Evolutionary conservation across 495 filamentous ascomycete genomes (phyloP).

Genomic region (Aspergillus steynii): DNA sequence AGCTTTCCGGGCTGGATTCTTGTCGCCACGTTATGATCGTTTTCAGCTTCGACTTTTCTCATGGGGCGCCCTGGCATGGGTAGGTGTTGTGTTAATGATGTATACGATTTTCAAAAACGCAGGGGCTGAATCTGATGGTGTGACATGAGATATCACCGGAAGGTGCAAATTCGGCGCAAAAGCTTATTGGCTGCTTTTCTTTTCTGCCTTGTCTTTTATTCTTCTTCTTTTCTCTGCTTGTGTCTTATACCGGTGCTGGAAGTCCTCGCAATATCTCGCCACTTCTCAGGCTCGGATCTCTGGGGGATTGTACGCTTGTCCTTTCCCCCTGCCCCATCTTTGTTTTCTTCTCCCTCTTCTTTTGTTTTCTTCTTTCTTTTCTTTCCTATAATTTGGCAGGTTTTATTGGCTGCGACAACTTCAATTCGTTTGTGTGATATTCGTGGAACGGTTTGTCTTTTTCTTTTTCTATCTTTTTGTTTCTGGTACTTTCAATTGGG

Average conservation of each 20-base stretch:
- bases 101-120: conserved; percentile 43
- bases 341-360: conserved; percentile 11
- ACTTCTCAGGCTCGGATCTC: neutral
- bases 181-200: conserved; percentile 29
- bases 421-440: conserved; percentile 22
- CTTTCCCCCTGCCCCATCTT: conserved; percentile 6
- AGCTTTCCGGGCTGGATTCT: neutral
- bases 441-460: conserved; percentile 10
- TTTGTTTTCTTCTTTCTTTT: conserved; percentile 5
- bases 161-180: conserved; percentile 38
- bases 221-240: neutral
- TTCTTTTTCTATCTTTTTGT: conserved; percentile 8
- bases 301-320: conserved; percentile 1
- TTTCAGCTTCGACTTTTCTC: conserved; percentile 27
- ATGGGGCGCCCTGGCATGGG: conserved; percentile 38
- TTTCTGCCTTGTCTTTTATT: conserved; percentile 28
- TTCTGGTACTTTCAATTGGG: conserved; percentile 11
- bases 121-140: conserved; percentile 33
- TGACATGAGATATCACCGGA: conserved; percentile 32
- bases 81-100: conserved; percentile 51
- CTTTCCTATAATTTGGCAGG: conserved; percentile 3
- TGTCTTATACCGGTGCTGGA: neutral
- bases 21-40: conserved; percentile 15
- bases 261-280: neutral
- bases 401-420: conserved; percentile 8